A percentile compares a stretch with the other conserved stretches of the same genome.
These are phyloP conservation scores for Glycine tomentella DNA, from an alignment of 306 rosid genomes.

Conservation along the genomic window DNA sequence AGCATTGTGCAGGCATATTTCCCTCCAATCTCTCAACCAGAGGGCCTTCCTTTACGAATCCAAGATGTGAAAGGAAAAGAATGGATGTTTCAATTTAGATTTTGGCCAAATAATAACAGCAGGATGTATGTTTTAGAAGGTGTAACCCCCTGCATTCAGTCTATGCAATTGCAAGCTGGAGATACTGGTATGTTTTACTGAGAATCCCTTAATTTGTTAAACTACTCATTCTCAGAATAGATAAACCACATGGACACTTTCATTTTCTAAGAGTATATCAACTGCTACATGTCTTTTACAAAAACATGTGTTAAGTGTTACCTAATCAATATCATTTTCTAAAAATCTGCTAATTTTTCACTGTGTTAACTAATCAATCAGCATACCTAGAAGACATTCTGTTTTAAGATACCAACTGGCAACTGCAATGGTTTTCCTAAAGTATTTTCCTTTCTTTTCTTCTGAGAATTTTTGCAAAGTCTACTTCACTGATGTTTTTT, in stretches of 20 bases:
- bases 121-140: slow-evolving; percentile 99
- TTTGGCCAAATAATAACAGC: slow-evolving; percentile 99
- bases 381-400: slow-evolving; percentile 26
- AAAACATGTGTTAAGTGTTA: neutral
- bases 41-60: slow-evolving; percentile 95
- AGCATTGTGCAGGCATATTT: slow-evolving; percentile 83
- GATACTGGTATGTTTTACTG: slow-evolving; percentile 77
- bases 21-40: slow-evolving; percentile 98
- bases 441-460: neutral
- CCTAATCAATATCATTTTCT: neutral
- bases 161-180: slow-evolving; percentile 99
- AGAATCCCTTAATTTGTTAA: slow-evolving; percentile 33
- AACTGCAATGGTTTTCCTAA: slow-evolving; percentile 10
- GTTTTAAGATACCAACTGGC: slow-evolving; percentile 13
- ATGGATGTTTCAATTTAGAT: slow-evolving; percentile 98
- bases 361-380: slow-evolving; percentile 16
- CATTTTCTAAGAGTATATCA: slow-evolving; percentile 1
- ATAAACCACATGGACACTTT: slow-evolving; percentile 21
- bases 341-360: slow-evolving; percentile 29
- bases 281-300: neutral
- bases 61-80: slow-evolving; percentile 98
- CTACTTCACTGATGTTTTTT: neutral
- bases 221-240: slow-evolving; percentile 31
- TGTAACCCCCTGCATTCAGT: slow-evolving; percentile 98
- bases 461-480: slow-evolving; percentile 12